phyloP scores from a whole-genome alignment of 345 rosid species.

The Eucalyptus grandis region DNA sequence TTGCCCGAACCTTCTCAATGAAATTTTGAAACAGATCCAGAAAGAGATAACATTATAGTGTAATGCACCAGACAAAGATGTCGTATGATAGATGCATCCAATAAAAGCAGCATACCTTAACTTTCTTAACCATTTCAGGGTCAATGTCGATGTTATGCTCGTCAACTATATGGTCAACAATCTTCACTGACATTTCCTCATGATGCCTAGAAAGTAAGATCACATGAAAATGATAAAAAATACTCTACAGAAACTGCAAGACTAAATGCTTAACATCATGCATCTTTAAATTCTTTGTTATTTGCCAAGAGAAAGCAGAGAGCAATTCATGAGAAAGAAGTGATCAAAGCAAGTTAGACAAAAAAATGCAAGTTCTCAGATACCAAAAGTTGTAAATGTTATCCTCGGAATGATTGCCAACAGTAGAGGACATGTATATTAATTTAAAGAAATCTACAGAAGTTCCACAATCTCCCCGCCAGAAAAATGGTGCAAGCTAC shows the following conservation, averaged over 20 bases:
- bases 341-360: background rate
- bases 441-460: background rate
- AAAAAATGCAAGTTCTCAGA: background rate
- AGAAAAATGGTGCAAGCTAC: background rate
- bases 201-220: slow-evolving; percentile 49
- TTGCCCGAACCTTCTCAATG: background rate
- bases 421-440: background rate
- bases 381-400: background rate
- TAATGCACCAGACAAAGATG: background rate
- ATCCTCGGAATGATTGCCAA: background rate
- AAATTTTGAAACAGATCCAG: background rate
- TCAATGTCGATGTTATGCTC: slow-evolving; percentile 78
- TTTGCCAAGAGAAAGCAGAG: background rate
- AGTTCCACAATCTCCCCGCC: background rate
- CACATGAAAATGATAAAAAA: background rate
- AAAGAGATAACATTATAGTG: background rate
- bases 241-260: background rate
- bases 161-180: slow-evolving; percentile 80
- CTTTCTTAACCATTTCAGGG: slow-evolving; percentile 63
- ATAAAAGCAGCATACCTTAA: slow-evolving; percentile 34
- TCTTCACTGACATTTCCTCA: slow-evolving; percentile 68
- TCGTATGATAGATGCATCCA: background rate
- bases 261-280: background rate
- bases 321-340: background rate
- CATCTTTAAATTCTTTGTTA: background rate